Conservation (phyloP, 306 rosid species). For the Casuarina glauca region DNA sequence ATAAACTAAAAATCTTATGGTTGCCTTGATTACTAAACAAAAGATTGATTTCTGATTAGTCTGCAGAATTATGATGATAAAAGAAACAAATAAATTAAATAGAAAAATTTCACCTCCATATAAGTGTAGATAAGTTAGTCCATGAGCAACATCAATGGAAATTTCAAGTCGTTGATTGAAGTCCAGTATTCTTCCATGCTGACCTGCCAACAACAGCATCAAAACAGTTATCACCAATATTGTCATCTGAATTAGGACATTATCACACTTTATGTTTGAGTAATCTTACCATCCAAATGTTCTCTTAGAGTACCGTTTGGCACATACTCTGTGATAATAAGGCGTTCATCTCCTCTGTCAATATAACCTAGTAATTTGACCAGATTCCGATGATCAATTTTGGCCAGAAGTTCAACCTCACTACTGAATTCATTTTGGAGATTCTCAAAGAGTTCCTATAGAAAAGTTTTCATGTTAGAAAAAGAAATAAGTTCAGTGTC, state of each 20-base stretch:
- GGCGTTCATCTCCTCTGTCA: conserved; percentile 82
- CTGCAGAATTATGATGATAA: neutral
- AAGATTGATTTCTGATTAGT: neutral
- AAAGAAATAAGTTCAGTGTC: conserved; percentile 11
- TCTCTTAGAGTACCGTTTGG: conserved; percentile 89
- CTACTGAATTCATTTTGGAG: conserved; percentile 80
- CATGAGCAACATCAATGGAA: conserved; percentile 97
- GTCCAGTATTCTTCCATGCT: conserved; percentile 71
- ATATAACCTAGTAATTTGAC: conserved; percentile 88
- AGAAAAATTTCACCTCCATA: conserved; percentile 72
- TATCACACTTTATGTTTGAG: conserved; percentile 15
- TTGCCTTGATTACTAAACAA: neutral
- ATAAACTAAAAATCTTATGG: neutral
- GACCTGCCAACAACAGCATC: conserved; percentile 53
- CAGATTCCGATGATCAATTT: conserved; percentile 91
- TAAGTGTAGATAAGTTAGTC: conserved; percentile 82
- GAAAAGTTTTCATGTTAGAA: conserved; percentile 28
- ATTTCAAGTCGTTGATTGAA: conserved; percentile 96
- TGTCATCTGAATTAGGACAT: conserved; percentile 20
- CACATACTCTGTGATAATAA: conserved; percentile 87
- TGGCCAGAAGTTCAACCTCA: conserved; percentile 86
- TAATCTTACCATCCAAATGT: conserved; percentile 89
- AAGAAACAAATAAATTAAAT: conserved; percentile 9
- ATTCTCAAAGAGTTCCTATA: conserved; percentile 77
- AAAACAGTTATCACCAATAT: conserved; percentile 18